Conservation (phyloP, 164 flowering plant genomes). For the Nymphaea colorata region DNA sequence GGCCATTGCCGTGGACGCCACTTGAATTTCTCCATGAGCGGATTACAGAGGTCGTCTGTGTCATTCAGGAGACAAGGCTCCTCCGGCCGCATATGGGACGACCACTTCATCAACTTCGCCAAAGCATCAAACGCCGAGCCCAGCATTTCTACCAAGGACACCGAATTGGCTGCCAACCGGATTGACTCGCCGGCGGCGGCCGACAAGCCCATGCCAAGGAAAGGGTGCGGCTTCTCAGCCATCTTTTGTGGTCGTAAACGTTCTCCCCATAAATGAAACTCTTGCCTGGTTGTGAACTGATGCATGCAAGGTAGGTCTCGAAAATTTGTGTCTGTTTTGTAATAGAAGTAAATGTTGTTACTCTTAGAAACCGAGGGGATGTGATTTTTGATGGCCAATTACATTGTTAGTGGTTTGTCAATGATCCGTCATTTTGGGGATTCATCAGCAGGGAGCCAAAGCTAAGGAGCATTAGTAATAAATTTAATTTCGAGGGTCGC, state of each 20-base stretch:
- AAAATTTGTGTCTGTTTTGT: too few relatives aligned
- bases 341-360: too few relatives aligned
- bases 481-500: too few relatives aligned
- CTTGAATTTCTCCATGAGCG: constrained; percentile 20
- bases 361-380: too few relatives aligned
- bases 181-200: neutral
- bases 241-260: neutral
- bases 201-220: neutral
- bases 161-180: neutral
- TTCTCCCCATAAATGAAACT: neutral
- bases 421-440: too few relatives aligned
- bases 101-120: constrained; percentile 26
- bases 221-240: neutral
- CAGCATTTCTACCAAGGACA: neutral
- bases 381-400: too few relatives aligned
- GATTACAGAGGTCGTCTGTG: constrained; percentile 52
- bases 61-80: constrained; percentile 85
- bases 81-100: constrained; percentile 83
- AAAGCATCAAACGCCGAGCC: constrained; percentile 10
- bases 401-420: too few relatives aligned
- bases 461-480: too few relatives aligned
- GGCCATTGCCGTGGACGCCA: too few relatives aligned
- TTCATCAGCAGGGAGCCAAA: too few relatives aligned
- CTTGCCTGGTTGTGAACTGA: neutral
- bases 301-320: neutral